Evolutionary conservation across 441 rosid species (phyloP), one percentile per base, ranked within the genome.

Genomic region (Viola pubescens): DNA sequence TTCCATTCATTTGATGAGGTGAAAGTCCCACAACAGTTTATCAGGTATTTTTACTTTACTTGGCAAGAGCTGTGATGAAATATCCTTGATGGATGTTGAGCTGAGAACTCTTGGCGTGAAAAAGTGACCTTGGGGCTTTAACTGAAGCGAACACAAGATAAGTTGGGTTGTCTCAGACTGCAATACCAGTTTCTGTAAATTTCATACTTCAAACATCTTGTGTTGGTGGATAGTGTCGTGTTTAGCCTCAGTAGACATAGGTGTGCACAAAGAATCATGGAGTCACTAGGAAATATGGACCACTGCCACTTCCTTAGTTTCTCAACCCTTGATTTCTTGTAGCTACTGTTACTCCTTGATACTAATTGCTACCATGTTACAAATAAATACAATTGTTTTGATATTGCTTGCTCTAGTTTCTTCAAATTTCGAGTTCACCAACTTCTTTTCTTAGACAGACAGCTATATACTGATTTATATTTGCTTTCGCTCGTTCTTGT

Each of bases 1-100:
- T 62, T 63, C 71, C 51, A 3, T 63, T 58, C 68, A 9, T 61
- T 54, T 54, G 79, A 51, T 69, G 74, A 73, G 67, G 43, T 50
- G 72, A 59, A 47, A 37, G 51, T 50, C 62, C 64, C 48, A 74
- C 66, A 13, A 73, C 69, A 49, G 70, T 60, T 44, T 58, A 37
- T 47, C 72, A 65, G 75, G 75, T 72, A 65, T 49, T 47, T 52
- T n/a, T 48, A 14, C 50, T 44, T 52, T n/a, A 43, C 16, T 34
- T 26, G 71, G 49, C 54, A 53, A 52, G 58, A 37, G 40, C 13
- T 37, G 40, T 19, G 46, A 12, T 44, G 38, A 60, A 54, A n/a
- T 26, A 19, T 26, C 38, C 38, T 39, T 8, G 4, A 37, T 16
- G 59, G 48, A 43, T 59, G 54, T 34, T 54, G 10, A 45, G 59